These are phyloP conservation scores for Neurospora sp. DNA, from an alignment of 495 filamentous ascomycete genomes.

Conservation along the genomic window DNA sequence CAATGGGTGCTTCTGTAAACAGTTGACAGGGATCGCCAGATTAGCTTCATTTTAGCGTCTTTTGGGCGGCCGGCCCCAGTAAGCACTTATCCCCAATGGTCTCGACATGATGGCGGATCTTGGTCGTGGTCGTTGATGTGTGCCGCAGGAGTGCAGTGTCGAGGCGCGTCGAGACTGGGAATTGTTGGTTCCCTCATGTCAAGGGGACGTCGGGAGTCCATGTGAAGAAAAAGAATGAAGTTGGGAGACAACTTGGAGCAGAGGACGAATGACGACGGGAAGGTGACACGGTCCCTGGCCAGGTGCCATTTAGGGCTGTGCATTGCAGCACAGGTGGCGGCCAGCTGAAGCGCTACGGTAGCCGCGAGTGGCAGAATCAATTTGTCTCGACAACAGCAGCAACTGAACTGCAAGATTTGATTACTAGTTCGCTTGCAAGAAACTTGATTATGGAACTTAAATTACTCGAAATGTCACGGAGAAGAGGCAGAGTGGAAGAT, in stretches of 20 bases:
- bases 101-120: neutral
- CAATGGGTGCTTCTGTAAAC: neutral
- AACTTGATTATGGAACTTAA: neutral
- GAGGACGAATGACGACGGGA: neutral
- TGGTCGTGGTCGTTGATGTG: neutral
- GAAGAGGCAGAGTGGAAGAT: neutral
- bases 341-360: neutral
- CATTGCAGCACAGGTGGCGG: neutral
- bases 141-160: neutral
- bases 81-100: neutral
- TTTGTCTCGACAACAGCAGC: neutral
- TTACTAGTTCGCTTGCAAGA: neutral
- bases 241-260: neutral
- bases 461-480: neutral
- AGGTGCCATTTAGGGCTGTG: neutral
- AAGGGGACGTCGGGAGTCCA: neutral
- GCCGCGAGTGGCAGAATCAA: neutral
- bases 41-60: neutral
- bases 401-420: neutral
- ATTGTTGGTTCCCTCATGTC: neutral
- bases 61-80: neutral
- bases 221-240: neutral
- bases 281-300: neutral
- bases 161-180: neutral
- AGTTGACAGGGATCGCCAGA: neutral